Conservation (phyloP, 495 filamentous ascomycete species). For the Daldinia caldariorum region DNA sequence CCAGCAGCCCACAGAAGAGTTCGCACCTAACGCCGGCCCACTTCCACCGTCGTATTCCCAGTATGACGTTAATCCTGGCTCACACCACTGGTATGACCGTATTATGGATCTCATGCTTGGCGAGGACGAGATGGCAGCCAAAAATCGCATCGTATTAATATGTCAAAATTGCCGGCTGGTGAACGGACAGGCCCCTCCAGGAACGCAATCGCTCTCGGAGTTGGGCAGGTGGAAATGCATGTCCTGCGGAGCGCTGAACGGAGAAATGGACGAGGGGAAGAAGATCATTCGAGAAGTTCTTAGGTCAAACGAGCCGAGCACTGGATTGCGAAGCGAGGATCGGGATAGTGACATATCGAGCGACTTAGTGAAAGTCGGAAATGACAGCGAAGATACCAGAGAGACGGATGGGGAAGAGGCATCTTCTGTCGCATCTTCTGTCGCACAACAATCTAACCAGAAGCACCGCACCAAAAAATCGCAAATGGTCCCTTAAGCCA, state of each 20-base stretch:
- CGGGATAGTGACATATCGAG: constrained; percentile 48
- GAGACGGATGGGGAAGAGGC: constrained; percentile 37
- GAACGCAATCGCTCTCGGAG: constrained; percentile 78
- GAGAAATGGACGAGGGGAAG: constrained; percentile 75
- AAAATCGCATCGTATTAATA: constrained; percentile 90
- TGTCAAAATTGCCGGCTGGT: constrained; percentile 85
- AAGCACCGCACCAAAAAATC: constrained; percentile 45
- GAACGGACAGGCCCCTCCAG: constrained; percentile 95
- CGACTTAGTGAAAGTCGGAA: constrained; percentile 53
- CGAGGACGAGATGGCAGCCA: constrained; percentile 92
- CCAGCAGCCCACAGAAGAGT: constrained; percentile 57
- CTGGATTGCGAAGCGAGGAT: constrained; percentile 42
- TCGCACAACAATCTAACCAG: constrained; percentile 14
- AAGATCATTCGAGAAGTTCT: constrained; percentile 65
- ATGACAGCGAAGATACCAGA: constrained; percentile 42
- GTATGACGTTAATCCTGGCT: constrained; percentile 58
- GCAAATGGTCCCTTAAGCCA: constrained; percentile 43
- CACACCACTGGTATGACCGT: constrained; percentile 90
- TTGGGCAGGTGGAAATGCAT: constrained; percentile 90
- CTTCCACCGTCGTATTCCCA: constrained; percentile 52
- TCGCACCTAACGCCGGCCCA: constrained; percentile 69
- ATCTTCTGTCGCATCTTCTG: constrained; percentile 10
- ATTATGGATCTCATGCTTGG: constrained; percentile 91
- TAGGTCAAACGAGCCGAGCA: constrained; percentile 38
- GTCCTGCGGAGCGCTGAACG: constrained; percentile 85